A percentile compares a stretch with the other conserved stretches of the same genome.
Evolutionary conservation across 306 rosid genomes (phyloP).

Genomic region (Vicia villosa): DNA sequence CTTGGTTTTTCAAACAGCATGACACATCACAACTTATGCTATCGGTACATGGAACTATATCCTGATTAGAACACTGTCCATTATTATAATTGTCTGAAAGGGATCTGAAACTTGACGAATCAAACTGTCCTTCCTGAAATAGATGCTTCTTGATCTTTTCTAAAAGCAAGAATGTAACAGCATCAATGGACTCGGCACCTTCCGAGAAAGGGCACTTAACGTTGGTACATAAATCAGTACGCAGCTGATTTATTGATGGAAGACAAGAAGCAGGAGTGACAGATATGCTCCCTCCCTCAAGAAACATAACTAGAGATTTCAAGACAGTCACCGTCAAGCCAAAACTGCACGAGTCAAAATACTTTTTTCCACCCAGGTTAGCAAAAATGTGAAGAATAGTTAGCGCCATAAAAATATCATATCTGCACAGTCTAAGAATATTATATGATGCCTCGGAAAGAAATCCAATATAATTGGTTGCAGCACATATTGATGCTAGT

Average conservation of each 20-base stretch:
- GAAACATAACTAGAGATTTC: slow-evolving; percentile 64
- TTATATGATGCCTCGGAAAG: slow-evolving; percentile 64
- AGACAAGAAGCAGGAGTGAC: slow-evolving; percentile 40
- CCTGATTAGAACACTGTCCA: slow-evolving; percentile 31
- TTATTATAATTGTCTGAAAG: slow-evolving; percentile 31
- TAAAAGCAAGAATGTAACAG: slow-evolving; percentile 48
- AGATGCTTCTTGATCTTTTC: slow-evolving; percentile 43
- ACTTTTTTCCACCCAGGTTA: slow-evolving; percentile 57
- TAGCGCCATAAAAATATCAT: slow-evolving; percentile 47
- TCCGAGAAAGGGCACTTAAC: slow-evolving; percentile 67
- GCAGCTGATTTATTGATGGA: slow-evolving; percentile 44
- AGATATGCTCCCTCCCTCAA: slow-evolving; percentile 49
- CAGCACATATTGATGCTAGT: slow-evolving; percentile 67
- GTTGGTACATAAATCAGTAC: slow-evolving; percentile 40
- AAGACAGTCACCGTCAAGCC: slow-evolving; percentile 47
- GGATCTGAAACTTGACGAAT: slow-evolving; percentile 29
- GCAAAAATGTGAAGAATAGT: slow-evolving; percentile 76
- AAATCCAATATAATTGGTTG: slow-evolving; percentile 51
- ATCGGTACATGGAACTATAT: slow-evolving; percentile 33
- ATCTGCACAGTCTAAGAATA: slow-evolving; percentile 49
- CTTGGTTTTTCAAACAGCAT: slow-evolving; percentile 43
- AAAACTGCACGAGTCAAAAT: slow-evolving; percentile 42
- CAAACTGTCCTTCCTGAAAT: slow-evolving; percentile 30
- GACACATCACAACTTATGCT: slow-evolving; percentile 39
- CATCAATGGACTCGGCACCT: slow-evolving; percentile 53